phyloP scores from a whole-genome alignment of 73 alveolate species.

The Breviolum minutum region DNA sequence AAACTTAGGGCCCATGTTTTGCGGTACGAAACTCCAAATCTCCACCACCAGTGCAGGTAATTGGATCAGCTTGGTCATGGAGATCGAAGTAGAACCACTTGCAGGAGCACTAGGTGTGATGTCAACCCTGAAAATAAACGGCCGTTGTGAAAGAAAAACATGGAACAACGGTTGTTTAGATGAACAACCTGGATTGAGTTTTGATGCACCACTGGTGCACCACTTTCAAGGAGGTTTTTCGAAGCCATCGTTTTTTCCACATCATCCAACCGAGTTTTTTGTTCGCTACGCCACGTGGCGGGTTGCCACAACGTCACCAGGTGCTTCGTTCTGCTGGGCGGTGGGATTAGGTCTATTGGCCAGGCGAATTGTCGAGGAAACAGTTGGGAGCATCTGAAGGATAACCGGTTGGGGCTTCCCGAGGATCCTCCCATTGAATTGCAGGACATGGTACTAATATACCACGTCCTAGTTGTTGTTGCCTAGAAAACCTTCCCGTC shows the following conservation, averaged over 20 bases:
- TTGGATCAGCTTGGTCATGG: background rate
- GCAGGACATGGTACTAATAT: no score
- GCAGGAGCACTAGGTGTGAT: background rate
- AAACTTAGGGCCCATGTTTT: no score
- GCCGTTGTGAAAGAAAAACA: background rate
- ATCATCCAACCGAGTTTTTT: background rate
- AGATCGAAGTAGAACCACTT: background rate
- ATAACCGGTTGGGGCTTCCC: background rate
- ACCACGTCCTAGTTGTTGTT: background rate
- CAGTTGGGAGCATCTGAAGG: background rate
- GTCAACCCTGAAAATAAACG: no score
- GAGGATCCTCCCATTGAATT: no score
- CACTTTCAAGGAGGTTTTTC: no score
- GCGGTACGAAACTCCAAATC: no score
- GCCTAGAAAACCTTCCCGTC: no score
- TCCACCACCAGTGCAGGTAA: no score
- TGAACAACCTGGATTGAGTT: background rate
- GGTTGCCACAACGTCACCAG: background rate
- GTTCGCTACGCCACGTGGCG: background rate
- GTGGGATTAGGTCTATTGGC: constrained; percentile 20
- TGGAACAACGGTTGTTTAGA: background rate
- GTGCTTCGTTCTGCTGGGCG: constrained; percentile 50
- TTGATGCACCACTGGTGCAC: background rate
- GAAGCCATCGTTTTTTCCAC: background rate
- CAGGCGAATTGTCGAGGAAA: background rate